Evolutionary conservation across 345 rosid species (phyloP), one percentile per base, ranked within the genome.

Genomic region (Eucalyptus sp.): DNA sequence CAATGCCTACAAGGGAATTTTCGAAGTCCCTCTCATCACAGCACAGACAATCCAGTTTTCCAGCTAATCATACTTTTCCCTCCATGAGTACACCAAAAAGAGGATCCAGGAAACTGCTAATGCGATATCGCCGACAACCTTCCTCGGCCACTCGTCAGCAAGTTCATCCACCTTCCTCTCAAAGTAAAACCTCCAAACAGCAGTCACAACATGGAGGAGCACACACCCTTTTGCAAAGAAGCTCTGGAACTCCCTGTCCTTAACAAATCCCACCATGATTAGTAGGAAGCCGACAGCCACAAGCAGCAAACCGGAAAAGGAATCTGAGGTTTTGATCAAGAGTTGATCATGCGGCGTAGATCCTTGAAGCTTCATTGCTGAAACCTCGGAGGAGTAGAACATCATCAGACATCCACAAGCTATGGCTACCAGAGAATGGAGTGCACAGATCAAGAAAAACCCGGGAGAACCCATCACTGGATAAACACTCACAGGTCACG

Each of bases 281-380:
- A 98, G 68, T 8, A 98, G 87, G 56, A 93, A 91, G 64, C 99
- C 99, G 4, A 98, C 93, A 1, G 94, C 93, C 66, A 96, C 95
- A 15, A 98, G 91, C 88, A 98, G 97, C 97, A 98, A 87, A 80
- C 99, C 99, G 0, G 99, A 95, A 90, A 98, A 98, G 0, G 99
- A 98, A 48, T 96, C 95, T 11, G 99, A 95, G 80, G 96, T 98
- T 94, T 93, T 94, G 89, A 97, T 95, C 91, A 97, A 93, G 56
- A 96, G 95, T 92, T 97, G 98, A 85, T 98, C 99, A 33, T 96
- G 97, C 22, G 97, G 97, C 7, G 99, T 97, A 54, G 99, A 98
- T 9, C 99, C 99, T 87, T 92, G 93, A 66, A 96, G 96, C 92
- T 94, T 96, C 71, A 98, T 93, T 86, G 94, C 93, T 37, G 93